Conservation (phyloP, 805 yeast genomes). For the Wickerhamiella australiensis region DNA sequence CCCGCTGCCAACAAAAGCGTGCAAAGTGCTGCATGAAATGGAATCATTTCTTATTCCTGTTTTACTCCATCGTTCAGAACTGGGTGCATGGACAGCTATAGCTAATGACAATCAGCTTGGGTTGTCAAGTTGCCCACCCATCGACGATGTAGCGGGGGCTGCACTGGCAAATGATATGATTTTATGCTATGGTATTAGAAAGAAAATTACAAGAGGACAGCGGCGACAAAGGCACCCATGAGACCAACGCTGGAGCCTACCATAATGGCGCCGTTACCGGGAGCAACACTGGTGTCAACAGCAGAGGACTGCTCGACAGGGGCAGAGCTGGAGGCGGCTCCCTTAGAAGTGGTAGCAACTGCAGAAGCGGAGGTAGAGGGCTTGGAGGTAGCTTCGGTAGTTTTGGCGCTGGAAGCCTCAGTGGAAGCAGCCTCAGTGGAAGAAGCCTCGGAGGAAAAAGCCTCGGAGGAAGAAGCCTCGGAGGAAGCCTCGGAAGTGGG, state of each 20-base stretch:
- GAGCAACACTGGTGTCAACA: conserved; percentile 2
- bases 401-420: neutral
- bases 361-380: conserved; percentile 2
- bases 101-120: too few relatives aligned
- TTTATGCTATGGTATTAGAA: neutral
- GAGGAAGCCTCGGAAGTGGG: conserved; percentile 1
- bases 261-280: conserved; percentile 8
- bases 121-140: too few relatives aligned
- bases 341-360: neutral
- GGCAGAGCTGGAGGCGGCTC: neutral
- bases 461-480: conserved; percentile 7
- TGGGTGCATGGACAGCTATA: too few relatives aligned
- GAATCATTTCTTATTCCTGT: too few relatives aligned
- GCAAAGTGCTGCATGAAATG: too few relatives aligned
- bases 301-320: neutral
- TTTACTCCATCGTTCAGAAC: too few relatives aligned
- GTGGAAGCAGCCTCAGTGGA: conserved; percentile 13
- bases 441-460: conserved; percentile 6
- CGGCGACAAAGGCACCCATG: conserved; percentile 9
- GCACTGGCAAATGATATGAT: too few relatives aligned
- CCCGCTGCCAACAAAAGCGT: too few relatives aligned
- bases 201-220: conserved; percentile 3
- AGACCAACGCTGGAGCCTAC: conserved; percentile 9
- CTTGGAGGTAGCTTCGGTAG: neutral
- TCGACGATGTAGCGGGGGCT: too few relatives aligned